Percentiles rank a stretch among this genome's conserved stretches.
Conservation (phyloP, 2,329 filamentous ascomycete species). For the Kalaharituber pfeilii region DNA sequence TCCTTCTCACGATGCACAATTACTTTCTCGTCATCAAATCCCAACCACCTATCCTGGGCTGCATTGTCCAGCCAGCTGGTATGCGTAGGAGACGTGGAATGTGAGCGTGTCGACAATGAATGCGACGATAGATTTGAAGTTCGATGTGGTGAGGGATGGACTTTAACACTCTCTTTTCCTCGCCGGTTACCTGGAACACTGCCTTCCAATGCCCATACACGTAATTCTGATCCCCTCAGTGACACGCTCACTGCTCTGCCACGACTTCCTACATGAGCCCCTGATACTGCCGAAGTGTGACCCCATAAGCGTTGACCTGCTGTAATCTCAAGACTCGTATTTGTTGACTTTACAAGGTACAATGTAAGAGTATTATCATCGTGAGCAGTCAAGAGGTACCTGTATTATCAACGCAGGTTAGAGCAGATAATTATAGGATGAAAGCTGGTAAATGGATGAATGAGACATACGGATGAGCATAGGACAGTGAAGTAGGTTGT, state of each 20-base stretch:
- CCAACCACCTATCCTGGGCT: slow-evolving; percentile 46
- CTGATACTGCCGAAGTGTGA: slow-evolving; percentile 75
- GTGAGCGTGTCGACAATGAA: background rate
- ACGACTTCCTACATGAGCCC: slow-evolving; percentile 64
- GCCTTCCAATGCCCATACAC: slow-evolving; percentile 80
- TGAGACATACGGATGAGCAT: slow-evolving; percentile 27
- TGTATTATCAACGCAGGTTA: slow-evolving; percentile 36
- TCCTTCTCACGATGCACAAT: slow-evolving; percentile 58
- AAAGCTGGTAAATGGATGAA: slow-evolving; percentile 1
- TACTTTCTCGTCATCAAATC: slow-evolving; percentile 86
- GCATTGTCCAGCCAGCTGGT: background rate
- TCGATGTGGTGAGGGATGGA: slow-evolving; percentile 4
- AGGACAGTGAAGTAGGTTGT: slow-evolving; percentile 48
- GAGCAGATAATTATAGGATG: background rate
- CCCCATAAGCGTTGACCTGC: slow-evolving; percentile 67
- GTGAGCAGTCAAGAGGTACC: slow-evolving; percentile 68
- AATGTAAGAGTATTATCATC: slow-evolving; percentile 76
- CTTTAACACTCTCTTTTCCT: slow-evolving; percentile 18
- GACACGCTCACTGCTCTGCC: slow-evolving; percentile 87
- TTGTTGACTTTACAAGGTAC: slow-evolving; percentile 60
- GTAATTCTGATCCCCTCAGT: slow-evolving; percentile 55
- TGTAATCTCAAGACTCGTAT: slow-evolving; percentile 47
- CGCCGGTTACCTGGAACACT: slow-evolving; percentile 35
- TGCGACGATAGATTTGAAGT: background rate
- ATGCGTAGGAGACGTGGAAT: background rate